Conservation (phyloP, 1,284 basidiomycete species). For the Megacollybia platyphylla region DNA sequence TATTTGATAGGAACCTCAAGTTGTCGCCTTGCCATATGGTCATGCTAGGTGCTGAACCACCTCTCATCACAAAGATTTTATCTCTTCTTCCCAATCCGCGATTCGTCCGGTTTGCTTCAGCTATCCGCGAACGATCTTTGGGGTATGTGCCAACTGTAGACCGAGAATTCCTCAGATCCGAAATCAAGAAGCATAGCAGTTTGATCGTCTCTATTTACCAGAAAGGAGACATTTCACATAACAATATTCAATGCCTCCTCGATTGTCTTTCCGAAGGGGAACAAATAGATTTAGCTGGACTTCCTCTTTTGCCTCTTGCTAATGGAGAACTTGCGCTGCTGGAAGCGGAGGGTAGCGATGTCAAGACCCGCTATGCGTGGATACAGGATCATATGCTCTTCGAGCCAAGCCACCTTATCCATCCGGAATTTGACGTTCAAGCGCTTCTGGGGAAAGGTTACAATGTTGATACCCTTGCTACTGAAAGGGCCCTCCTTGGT, state of each 20-base stretch:
- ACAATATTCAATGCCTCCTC: constrained; percentile 1
- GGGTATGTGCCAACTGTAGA: neutral
- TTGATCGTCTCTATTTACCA: neutral
- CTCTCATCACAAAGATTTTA: neutral
- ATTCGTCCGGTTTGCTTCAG: neutral
- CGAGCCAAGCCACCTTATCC: neutral
- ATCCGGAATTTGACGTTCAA: neutral
- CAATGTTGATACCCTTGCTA: neutral
- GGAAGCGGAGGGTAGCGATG: neutral
- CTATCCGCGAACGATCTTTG: neutral
- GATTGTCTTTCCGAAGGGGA: neutral
- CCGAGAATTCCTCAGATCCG: neutral
- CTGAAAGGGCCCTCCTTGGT: neutral
- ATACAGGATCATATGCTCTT: neutral
- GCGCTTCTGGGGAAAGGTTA: neutral
- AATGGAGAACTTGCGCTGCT: neutral
- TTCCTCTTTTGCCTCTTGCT: constrained; percentile 1
- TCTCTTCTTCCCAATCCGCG: constrained; percentile 1
- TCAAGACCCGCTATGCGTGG: neutral
- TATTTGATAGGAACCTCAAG: neutral
- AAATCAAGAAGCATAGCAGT: neutral
- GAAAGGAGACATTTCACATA: neutral
- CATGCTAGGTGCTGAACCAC: neutral
- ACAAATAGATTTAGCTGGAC: neutral
- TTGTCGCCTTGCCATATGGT: neutral